Evolutionary conservation across 2,329 filamentous ascomycete species (phyloP).

Genomic region (Tolypocladium ovalisporum): DNA sequence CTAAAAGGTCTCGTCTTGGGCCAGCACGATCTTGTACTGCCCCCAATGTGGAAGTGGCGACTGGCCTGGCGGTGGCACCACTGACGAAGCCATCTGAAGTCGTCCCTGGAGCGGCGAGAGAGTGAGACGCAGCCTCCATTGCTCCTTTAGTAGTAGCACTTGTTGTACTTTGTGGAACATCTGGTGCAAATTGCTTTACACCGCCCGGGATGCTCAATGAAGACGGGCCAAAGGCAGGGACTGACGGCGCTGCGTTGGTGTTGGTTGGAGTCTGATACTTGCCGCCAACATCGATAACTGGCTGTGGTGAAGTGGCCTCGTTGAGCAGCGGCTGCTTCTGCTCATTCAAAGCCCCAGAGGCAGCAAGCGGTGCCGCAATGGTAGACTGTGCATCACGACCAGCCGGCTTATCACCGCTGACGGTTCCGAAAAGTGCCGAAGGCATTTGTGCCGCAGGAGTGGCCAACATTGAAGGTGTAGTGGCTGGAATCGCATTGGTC

Average conservation of each 20-base stretch:
- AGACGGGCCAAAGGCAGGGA: background rate
- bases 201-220: background rate
- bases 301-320: background rate
- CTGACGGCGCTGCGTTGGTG: background rate
- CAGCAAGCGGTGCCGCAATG: background rate
- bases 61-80: background rate
- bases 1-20: constrained; percentile 29
- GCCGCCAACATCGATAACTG: background rate
- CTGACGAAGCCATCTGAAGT: background rate
- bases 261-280: too few species aligned
- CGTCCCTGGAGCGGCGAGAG: background rate
- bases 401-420: background rate
- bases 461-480: background rate
- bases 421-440: background rate
- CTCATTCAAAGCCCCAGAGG: background rate
- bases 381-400: background rate
- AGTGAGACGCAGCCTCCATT: background rate
- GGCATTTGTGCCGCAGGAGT: constrained; percentile 3
- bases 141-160: background rate
- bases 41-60: constrained; percentile 2
- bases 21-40: constrained; percentile 4
- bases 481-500: constrained; percentile 5
- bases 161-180: background rate
- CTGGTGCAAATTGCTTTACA: background rate
- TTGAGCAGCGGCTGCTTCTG: background rate